Base-by-base conservation (phyloP, 306 rosid species). In the Crotalaria pallida region DNA sequence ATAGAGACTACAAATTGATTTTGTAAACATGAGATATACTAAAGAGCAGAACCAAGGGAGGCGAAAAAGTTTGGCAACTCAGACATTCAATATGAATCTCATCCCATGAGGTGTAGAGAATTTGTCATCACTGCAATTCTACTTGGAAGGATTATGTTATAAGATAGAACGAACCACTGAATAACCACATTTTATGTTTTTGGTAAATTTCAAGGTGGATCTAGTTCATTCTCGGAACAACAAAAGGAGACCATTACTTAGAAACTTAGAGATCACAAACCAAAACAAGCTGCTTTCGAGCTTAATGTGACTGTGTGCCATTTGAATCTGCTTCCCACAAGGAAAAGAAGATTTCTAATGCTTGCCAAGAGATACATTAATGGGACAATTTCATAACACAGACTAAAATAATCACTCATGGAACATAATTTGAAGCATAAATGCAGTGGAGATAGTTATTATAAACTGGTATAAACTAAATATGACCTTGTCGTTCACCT, bases 401-500 rank as follows among this genome's bases (percentile, higher is more conserved):
- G 48, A 71, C 6, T 29, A n/a, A 49, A 15, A 27, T 11, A 47
- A 27, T 15, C 58, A 26, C 12, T 38, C 56, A 64, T 38, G n/a
- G 10, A 57, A 72, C 13, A 65, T 23, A 66, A 19, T 49, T 24
- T 38, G 40, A 18, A 19, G 27, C 43, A 11, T 31, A 51, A 52
- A 40, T 27, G 50, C 24, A 50, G 58, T 1, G 36, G n/a, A 50
- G 11, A 58, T 40, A 33, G 19, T 12, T 3, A 2, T 17, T 34
- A 24, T 7, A 18, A 61, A 29, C 26, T 64, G 29, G 40, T 17
- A 48, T 41, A 68, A 71, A 45, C 66, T 56, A 69, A n/a, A n/a
- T 86, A 96, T 65, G 57, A 91, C 98, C 96, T 90, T 94, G 61
- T 80, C 88, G 57, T 94, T 82, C 74, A 94, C 96, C 78, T 85